Base-by-base conservation (phyloP, 2,329 filamentous ascomycete genomes). In the Fusarium protoensiforme region DNA sequence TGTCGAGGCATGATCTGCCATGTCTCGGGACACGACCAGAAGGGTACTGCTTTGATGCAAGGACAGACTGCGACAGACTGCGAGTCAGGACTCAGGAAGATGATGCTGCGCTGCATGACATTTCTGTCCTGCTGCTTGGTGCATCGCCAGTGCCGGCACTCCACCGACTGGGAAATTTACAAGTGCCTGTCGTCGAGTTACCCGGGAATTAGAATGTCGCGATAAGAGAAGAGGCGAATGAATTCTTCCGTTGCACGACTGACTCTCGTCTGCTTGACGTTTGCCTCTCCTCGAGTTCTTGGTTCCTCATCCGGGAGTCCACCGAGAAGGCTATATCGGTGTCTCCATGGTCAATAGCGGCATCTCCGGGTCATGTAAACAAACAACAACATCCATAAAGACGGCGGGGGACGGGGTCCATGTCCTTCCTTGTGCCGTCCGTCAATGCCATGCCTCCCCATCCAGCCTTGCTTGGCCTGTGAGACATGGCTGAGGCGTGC, bases 331-430 rank as follows among this genome's bases (percentile, higher is more conserved):
- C 46, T 63, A 68, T 65, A 48, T 59, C 57, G 39, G 60, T 72
- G 51, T 54, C 64, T 65, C 46, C 65, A 66, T 71, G 59, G 63
- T 71, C 56, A 61, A 71, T 43, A 64, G 74, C 35, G 61, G 57
- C 57, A 59, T 68, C 59, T 63, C 58, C 22, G 61, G 36, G 57
- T 41, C 61, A 66, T 65, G 75, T 75, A 77, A 77, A 77, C 70
- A 77, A 77, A 76, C 74, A 77, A 77, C 22, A 67, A 75, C 22
- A 69, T 14, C 24, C n/a, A 57, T 46, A 69, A 75, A 65, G 64
- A 73, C 62, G 64, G 24, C 51, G 46, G 38, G 41, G 48, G 56
- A 67, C 53, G 39, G 51, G 54, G 61, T 68, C 64, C 67, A 63
- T 68, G 54, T 54, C 59, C 39, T 46, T 54, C 59, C 43, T 41